These are phyloP conservation scores for Fomes fomentarius DNA, from an alignment of 1,284 basidiomycete species.

Conservation along the genomic window DNA sequence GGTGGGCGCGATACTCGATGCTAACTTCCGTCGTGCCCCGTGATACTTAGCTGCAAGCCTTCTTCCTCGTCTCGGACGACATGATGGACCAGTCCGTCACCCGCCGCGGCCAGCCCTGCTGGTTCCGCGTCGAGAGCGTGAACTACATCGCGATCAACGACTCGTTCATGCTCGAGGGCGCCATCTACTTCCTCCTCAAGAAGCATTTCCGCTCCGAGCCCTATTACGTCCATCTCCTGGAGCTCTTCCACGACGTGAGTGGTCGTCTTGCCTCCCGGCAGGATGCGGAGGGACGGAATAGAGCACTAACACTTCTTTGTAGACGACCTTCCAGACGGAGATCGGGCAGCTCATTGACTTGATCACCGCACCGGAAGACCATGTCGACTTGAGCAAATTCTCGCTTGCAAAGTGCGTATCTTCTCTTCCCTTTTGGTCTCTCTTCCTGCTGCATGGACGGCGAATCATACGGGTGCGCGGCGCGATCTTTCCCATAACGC, in stretches of 20 bases:
- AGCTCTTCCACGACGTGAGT: conserved; percentile 86
- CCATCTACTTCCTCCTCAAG: conserved; percentile 92
- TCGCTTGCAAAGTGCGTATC: conserved; percentile 74
- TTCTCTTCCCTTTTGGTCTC: background rate
- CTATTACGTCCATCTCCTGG: conserved; percentile 89
- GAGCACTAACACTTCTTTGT: no score
- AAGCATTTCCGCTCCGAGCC: conserved; percentile 82
- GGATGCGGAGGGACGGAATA: background rate
- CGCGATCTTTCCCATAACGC: no score
- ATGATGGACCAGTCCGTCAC: conserved; percentile 97
- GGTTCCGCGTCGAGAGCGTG: conserved; percentile 83
- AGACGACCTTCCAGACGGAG: conserved; percentile 93
- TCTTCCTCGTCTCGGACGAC: conserved; percentile 97
- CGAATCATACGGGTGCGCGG: no score
- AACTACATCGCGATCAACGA: conserved; percentile 96
- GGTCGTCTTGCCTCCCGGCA: background rate
- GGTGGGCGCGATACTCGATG: background rate
- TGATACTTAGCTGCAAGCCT: conserved; percentile 96
- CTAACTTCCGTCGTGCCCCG: background rate
- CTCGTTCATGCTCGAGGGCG: conserved; percentile 93
- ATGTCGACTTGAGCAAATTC: conserved; percentile 88
- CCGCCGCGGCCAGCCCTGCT: conserved; percentile 97
- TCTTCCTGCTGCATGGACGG: no score
- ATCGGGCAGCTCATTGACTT: conserved; percentile 96
- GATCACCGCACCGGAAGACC: conserved; percentile 92